Base-by-base conservation (phyloP, 2,329 filamentous ascomycete genomes). In the Huntiella omanensis region DNA sequence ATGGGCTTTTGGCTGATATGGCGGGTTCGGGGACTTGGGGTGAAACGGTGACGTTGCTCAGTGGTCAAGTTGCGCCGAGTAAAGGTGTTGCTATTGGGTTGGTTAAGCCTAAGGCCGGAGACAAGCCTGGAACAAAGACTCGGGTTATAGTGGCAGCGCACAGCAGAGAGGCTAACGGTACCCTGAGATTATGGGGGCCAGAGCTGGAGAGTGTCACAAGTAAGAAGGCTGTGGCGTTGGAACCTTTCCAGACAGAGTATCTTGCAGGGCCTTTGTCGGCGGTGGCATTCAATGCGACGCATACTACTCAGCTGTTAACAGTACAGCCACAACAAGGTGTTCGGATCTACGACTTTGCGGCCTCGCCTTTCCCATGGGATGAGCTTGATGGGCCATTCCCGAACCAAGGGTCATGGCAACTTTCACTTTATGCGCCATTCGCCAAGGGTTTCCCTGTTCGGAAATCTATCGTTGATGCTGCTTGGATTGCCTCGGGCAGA, bases 21-120 rank as follows among this genome's bases (percentile, higher is more conserved):
- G 70, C 70, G 33, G 75, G 75, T 13, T 72, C 68, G 32, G 74
- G 75, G 35, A 67, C 66, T n/a, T 80, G 75, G 73, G 74, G 74
- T 5, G 75, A 80, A 58, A 68, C 66, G 0, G 58, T 80, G 17
- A 63, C 69, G 1, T 56, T 68, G 8, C 64, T 80, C 5, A 59
- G 60, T 13, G 73, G 75, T 1, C 72, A 75, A 54, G 60, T 62
- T 40, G 69, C 64, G 50, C 60, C 64, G 22, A 70, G 70, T 32
- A 65, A 73, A 49, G 71, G 71, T 4, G 55, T 79, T 8, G 69
- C 75, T 2, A 67, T 80, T 48, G 68, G 67, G 2, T 52, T 75
- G 16, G 57, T 70, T 33, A 65, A 62, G 52, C 60, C 64, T 1
- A 54, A 52, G 43, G 17, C 43, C 35, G 47, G 46, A 7, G 56